These are phyloP conservation scores for Lactifluus piperatus DNA, from an alignment of 768 basidiomycete species.

Conservation along the genomic window DNA sequence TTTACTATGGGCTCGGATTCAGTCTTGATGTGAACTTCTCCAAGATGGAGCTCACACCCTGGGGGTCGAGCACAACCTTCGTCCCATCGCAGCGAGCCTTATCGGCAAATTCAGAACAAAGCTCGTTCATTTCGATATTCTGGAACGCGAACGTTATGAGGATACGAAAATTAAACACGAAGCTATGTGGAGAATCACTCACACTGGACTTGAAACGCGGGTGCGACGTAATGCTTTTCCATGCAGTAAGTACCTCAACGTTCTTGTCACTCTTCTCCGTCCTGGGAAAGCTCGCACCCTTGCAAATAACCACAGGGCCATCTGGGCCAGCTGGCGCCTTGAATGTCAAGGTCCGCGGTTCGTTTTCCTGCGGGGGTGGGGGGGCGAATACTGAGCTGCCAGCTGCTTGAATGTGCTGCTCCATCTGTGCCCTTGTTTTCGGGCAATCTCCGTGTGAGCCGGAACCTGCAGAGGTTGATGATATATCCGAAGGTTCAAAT, in stretches of 20 bases:
- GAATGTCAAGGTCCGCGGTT: conserved; percentile 8
- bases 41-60: conserved; percentile 36
- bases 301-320: conserved; percentile 54
- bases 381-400: conserved; percentile 56
- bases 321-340: conserved; percentile 38
- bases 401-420: conserved; percentile 38
- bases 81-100: conserved; percentile 82
- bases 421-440: conserved; percentile 46
- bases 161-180: not conserved
- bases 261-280: conserved; percentile 64
- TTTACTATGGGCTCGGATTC: conserved; percentile 1
- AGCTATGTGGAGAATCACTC: conserved; percentile 21
- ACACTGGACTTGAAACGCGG: conserved; percentile 64
- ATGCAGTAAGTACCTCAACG: conserved; percentile 69
- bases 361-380: conserved; percentile 5
- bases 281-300: conserved; percentile 58
- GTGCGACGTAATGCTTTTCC: conserved; percentile 66
- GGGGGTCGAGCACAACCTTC: conserved; percentile 64
- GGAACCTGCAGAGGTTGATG: conserved; percentile 19
- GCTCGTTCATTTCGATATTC: conserved; percentile 70
- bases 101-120: conserved; percentile 69
- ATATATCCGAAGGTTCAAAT: conserved; percentile 19
- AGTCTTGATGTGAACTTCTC: conserved; percentile 32
- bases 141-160: conserved; percentile 24
- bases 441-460: conserved; percentile 32